Conservation (phyloP, 148 eudicot genomes). For the Rhododendron vialii region DNA sequence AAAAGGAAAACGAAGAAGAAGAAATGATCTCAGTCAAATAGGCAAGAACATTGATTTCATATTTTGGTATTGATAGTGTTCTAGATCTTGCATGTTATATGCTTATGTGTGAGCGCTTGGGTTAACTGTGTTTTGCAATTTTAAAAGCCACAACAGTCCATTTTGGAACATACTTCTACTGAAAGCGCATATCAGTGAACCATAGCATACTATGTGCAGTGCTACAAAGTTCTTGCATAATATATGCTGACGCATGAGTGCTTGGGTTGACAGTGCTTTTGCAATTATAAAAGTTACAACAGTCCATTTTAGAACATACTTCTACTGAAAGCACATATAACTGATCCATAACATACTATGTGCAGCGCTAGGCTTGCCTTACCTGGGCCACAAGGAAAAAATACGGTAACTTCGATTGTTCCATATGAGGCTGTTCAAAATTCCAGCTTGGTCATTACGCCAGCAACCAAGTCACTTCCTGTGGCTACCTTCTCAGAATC, state of each 20-base stretch:
- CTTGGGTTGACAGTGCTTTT: slow-evolving; percentile 1
- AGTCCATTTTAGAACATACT: neutral
- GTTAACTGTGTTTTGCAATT: neutral
- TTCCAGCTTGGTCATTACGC: neutral
- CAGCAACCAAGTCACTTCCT: neutral
- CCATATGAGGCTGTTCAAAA: slow-evolving; percentile 17
- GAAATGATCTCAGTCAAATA: neutral
- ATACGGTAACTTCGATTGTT: slow-evolving; percentile 40
- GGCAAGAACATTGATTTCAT: neutral
- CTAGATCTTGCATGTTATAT: neutral
- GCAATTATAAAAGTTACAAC: neutral
- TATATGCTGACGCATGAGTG: neutral
- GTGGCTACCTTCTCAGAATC: slow-evolving; percentile 22
- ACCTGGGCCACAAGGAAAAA: slow-evolving; percentile 78
- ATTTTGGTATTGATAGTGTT: neutral
- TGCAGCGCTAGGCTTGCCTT: slow-evolving; percentile 85
- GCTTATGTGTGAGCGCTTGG: neutral
- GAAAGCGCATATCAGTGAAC: neutral
- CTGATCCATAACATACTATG: neutral
- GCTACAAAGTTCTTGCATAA: neutral
- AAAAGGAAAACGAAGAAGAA: neutral
- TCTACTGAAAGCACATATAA: neutral
- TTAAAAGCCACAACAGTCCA: neutral
- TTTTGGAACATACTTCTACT: neutral
- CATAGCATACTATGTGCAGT: slow-evolving; percentile 13